Evolutionary conservation across 495 filamentous ascomycete genomes (phyloP), one percentile per base, ranked within the genome.

Genomic region (Xylaria palmicola): DNA sequence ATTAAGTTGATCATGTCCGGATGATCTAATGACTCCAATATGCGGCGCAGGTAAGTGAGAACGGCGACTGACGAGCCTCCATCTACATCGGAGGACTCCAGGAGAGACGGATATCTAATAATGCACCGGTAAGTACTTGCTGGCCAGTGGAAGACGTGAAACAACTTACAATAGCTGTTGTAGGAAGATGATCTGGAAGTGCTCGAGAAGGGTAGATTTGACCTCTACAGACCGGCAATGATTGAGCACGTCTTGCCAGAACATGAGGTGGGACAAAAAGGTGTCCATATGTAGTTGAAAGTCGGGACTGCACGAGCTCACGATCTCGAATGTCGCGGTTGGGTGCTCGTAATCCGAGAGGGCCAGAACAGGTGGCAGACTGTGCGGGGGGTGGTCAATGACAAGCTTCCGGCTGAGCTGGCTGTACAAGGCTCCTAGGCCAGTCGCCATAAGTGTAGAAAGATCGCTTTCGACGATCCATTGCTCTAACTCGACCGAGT

Each of bases 381-480:
- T 83, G 27, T 87, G 83, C 9, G 77, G 62, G 9, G 81, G 78
- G 68, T 86, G 81, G 56, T 86, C 82, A 56, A 87, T 84, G 39
- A 86, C 83, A 51, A 87, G 77, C 65, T 87, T 81, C 76, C 84
- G 88, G 75, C 92, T 97, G 56, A 99, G 81, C 70, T 97, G 95
- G 69, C 94, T 97, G 75, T 99, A 99, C 51, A 98, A 77, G 47
- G 94, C 94, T 29, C 95, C 95, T 30, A 99, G 75, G 7, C 95
- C 94, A 9, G 90, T 97, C 13, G 94, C 94, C 94, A 99, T 97
- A 58, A 98, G 72, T 0, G 95, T 97, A 1, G 95, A 93, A 39
- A 99, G 81, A 71, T 99, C 95, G 71, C 93, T 97, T 68, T 96
- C 91, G 47, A 98, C 91, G 48, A 99, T 86, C 94, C 94, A 99